Evolutionary conservation across 2,329 filamentous ascomycete genomes (phyloP).

Genomic region (Colletotrichum camelliae): DNA sequence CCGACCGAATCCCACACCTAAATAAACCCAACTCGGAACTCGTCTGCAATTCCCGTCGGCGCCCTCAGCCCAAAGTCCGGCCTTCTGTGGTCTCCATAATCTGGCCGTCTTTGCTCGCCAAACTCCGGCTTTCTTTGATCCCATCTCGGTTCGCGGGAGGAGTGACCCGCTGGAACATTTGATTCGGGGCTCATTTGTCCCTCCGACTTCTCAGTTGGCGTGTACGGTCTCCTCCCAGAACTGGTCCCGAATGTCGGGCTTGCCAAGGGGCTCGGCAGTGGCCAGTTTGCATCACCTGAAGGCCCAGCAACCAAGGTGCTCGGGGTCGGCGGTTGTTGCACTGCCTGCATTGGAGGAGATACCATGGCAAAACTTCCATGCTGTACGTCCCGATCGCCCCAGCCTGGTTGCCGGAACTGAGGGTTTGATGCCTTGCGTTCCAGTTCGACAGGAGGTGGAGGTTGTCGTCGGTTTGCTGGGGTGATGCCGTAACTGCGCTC

Average conservation of each 20-base stretch:
- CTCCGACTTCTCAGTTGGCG: slow-evolving; percentile 6
- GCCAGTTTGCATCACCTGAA: slow-evolving; percentile 12
- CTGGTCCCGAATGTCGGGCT: slow-evolving; percentile 14
- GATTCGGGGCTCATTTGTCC: not conserved
- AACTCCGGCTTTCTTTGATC: not conserved
- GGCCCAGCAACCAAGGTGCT: not conserved
- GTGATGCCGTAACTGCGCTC: slow-evolving; percentile 21
- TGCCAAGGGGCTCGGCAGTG: slow-evolving; percentile 15
- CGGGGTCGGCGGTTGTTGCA: slow-evolving; percentile 3
- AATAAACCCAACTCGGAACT: slow-evolving; percentile 23
- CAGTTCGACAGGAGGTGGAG: slow-evolving; percentile 13
- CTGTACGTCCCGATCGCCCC: slow-evolving; percentile 9
- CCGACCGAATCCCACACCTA: not conserved
- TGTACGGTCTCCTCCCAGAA: slow-evolving; percentile 1
- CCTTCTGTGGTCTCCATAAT: not conserved
- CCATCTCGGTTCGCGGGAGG: not conserved
- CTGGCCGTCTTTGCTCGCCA: not conserved
- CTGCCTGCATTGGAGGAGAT: slow-evolving; percentile 7
- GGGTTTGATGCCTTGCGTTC: slow-evolving; percentile 17
- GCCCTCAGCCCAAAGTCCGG: slow-evolving; percentile 22
- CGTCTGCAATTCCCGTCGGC: slow-evolving; percentile 23
- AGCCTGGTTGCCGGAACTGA: not conserved
- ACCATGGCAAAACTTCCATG: slow-evolving; percentile 10
- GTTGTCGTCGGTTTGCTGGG: slow-evolving; percentile 16
- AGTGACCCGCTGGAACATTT: not conserved